Evolutionary conservation across 257 asterid genomes (phyloP).

Genomic region (Solanum gandarillasii): DNA sequence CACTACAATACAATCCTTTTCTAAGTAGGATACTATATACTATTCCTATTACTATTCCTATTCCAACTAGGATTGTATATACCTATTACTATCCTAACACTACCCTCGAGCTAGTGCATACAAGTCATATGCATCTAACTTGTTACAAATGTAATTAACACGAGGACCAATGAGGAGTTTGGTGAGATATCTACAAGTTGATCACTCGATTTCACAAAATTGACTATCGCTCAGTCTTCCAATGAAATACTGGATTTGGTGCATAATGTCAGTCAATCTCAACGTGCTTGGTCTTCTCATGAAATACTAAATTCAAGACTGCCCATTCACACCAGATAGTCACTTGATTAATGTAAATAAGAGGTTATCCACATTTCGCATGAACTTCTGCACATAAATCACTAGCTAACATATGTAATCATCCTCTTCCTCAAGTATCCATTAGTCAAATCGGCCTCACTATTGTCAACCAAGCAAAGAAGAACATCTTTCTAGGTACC

Average conservation of each 20-base stretch:
- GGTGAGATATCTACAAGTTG: not conserved
- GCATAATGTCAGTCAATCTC: not conserved
- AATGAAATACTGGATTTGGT: not conserved
- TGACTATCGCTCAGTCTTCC: not conserved
- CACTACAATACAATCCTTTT: not conserved
- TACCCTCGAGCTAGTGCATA: not conserved
- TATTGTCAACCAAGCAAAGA: not conserved
- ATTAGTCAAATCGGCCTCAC: not conserved
- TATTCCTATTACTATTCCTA: not conserved
- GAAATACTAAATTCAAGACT: not conserved
- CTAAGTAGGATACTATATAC: not conserved
- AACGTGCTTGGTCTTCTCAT: not conserved
- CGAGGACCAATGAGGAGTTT: not conserved
- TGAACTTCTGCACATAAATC: not conserved
- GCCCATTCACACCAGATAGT: not conserved
- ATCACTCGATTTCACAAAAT: not conserved
- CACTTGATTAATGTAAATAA: not conserved
- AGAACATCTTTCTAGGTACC: not conserved
- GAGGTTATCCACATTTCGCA: not conserved
- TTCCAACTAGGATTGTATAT: not conserved
- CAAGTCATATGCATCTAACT: not conserved
- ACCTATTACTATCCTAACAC: not conserved
- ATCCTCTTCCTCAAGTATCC: not conserved
- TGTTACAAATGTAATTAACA: too few species aligned
- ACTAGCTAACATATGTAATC: not conserved